These are phyloP conservation scores for Coprinellus micaceus DNA, from an alignment of 768 basidiomycete species.

Conservation along the genomic window DNA sequence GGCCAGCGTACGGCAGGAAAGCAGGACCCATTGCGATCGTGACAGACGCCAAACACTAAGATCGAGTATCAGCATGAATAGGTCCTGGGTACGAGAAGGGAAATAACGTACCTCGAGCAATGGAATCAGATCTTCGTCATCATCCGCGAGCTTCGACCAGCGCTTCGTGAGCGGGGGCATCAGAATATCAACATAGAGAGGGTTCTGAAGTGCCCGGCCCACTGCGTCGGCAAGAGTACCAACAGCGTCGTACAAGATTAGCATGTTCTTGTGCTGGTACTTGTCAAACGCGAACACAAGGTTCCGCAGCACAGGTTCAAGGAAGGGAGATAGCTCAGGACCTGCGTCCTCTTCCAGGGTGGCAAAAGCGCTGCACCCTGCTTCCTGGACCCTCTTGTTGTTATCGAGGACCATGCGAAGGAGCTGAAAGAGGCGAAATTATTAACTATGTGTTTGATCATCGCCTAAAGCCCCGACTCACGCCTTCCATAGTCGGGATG, in stretches of 20 bases:
- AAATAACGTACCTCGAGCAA: slow-evolving; percentile 75
- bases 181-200: slow-evolving; percentile 86
- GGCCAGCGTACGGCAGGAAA: slow-evolving; percentile 84
- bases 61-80: not conserved
- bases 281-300: slow-evolving; percentile 95
- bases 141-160: slow-evolving; percentile 88
- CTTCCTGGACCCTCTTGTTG: slow-evolving; percentile 99
- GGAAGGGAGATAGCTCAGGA: slow-evolving; percentile 81
- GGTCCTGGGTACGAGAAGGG: not conserved
- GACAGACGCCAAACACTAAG: slow-evolving; percentile 92
- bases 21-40: slow-evolving; percentile 92
- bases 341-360: slow-evolving; percentile 98
- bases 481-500: slow-evolving; percentile 97
- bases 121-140: slow-evolving; percentile 91
- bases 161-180: slow-evolving; percentile 92
- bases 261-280: slow-evolving; percentile 99
- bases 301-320: slow-evolving; percentile 92
- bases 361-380: slow-evolving; percentile 97
- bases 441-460: slow-evolving; percentile 1
- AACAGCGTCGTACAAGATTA: slow-evolving; percentile 98
- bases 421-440: slow-evolving; percentile 50
- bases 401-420: slow-evolving; percentile 96
- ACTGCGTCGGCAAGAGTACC: slow-evolving; percentile 98
- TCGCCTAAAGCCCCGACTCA: slow-evolving; percentile 30
- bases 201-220: slow-evolving; percentile 80